Evolutionary conservation across 345 rosid genomes (phyloP).

Genomic region (Alliaria petiolata): DNA sequence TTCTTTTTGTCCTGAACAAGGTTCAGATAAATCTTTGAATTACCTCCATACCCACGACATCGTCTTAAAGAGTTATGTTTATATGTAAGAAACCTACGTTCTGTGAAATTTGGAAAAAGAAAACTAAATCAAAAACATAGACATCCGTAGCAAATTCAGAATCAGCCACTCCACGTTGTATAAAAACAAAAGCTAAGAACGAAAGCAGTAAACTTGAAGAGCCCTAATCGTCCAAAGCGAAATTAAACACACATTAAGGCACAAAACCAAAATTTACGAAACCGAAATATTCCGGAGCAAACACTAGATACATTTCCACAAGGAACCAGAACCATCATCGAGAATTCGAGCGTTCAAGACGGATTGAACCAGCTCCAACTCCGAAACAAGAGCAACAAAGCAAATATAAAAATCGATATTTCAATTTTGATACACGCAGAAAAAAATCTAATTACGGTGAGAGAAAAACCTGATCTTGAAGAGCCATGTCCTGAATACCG

Average conservation of each 20-base stretch:
- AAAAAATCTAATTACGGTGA: not conserved
- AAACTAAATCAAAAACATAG: not conserved
- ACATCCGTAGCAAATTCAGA: not conserved
- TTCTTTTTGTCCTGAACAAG: constrained; percentile 41
- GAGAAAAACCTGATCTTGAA: constrained; percentile 30
- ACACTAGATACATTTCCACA: not conserved
- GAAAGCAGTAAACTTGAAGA: not conserved
- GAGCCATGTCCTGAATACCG: constrained; percentile 19
- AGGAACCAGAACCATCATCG: not conserved
- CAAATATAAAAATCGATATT: not conserved
- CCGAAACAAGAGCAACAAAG: constrained; percentile 1
- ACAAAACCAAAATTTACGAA: not conserved
- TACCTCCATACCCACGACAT: not conserved
- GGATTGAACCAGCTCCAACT: not conserved
- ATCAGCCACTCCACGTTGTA: not conserved
- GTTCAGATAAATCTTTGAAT: not conserved
- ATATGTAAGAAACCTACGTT: not conserved
- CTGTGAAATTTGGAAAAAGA: not conserved
- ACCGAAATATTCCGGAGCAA: not conserved
- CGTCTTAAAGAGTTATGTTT: not conserved
- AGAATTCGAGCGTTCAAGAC: not conserved
- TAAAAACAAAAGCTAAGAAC: not conserved
- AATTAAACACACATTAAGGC: not conserved
- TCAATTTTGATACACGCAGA: not conserved
- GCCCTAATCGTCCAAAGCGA: not conserved